A percentile compares a stretch with the other conserved stretches of the same genome.
phyloP scores from a whole-genome alignment of 78 protist species.

The Speleostelium caveatum region DNA sequence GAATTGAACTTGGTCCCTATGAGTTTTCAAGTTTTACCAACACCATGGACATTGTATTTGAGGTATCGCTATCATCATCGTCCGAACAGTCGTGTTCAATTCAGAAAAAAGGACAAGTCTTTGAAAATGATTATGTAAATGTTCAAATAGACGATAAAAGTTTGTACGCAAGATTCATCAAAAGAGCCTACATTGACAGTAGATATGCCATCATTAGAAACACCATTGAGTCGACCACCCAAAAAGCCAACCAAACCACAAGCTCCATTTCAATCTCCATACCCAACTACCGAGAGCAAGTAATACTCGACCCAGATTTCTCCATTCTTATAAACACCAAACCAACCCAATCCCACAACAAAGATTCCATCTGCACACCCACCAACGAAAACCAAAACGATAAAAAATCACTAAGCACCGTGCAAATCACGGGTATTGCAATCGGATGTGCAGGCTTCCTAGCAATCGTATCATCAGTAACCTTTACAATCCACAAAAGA shows the following conservation, averaged over 20 bases:
- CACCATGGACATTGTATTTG: not conserved
- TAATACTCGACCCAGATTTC: conserved; percentile 8
- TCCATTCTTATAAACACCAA: conserved; percentile 12
- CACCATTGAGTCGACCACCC: not conserved
- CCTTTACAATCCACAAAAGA: too few species aligned
- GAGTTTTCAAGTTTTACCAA: not conserved
- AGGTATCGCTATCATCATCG: not conserved
- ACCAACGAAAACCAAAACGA: not conserved
- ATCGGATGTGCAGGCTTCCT: not conserved
- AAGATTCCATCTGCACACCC: not conserved
- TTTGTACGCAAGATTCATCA: conserved; percentile 32
- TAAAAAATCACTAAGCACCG: not conserved
- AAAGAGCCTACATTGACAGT: not conserved
- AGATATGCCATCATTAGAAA: not conserved
- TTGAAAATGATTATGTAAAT: conserved; percentile 3
- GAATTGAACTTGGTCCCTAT: conserved; percentile 22
- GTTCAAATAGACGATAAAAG: not conserved
- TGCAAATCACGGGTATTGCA: not conserved
- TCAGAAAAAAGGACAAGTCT: not conserved
- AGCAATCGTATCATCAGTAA: not conserved
- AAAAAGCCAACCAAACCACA: not conserved
- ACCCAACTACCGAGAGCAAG: not conserved
- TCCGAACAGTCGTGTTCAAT: not conserved
- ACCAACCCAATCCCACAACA: not conserved
- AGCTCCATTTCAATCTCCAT: not conserved